Conservation (phyloP, 495 filamentous ascomycete genomes). For the Saxophila tyrrhenica region DNA sequence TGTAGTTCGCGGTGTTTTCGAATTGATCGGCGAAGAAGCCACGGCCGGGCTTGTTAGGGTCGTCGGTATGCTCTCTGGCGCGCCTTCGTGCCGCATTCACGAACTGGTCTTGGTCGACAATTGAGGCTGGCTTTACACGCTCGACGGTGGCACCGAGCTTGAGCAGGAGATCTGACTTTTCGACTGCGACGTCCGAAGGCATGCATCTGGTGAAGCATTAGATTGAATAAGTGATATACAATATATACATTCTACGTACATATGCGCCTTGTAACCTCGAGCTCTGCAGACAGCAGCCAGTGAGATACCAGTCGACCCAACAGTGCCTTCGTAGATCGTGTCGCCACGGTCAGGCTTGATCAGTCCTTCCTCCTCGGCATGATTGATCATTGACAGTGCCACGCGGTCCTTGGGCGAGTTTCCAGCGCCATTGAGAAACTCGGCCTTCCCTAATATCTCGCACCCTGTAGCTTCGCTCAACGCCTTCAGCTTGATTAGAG, state of each 20-base stretch:
- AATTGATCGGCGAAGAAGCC: constrained; percentile 98
- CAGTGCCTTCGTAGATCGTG: constrained; percentile 94
- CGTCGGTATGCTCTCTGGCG: constrained; percentile 56
- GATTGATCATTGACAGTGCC: constrained; percentile 57
- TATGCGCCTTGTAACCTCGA: constrained; percentile 81
- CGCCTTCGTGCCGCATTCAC: constrained; percentile 82
- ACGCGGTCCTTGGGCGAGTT: constrained; percentile 93
- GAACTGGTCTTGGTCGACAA: constrained; percentile 81
- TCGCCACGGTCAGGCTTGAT: constrained; percentile 74
- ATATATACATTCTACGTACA: constrained; percentile 37
- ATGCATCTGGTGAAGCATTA: constrained; percentile 51
- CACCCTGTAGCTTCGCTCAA: constrained; percentile 88
- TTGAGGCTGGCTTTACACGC: constrained; percentile 79
- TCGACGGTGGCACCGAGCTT: constrained; percentile 87
- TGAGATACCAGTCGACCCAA: constrained; percentile 88
- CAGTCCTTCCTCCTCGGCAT: constrained; percentile 70
- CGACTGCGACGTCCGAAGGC: constrained; percentile 79
- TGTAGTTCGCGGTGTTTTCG: constrained; percentile 77
- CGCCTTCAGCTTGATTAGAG: constrained; percentile 74
- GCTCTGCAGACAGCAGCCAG: constrained; percentile 80
- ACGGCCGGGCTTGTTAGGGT: constrained; percentile 35
- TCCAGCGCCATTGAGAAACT: constrained; percentile 93
- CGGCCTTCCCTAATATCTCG: constrained; percentile 86
- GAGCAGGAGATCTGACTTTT: constrained; percentile 80
- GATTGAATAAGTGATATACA: not conserved